Evolutionary conservation across 2,329 filamentous ascomycete genomes (phyloP).

Genomic region (Endocalyx cinctus): DNA sequence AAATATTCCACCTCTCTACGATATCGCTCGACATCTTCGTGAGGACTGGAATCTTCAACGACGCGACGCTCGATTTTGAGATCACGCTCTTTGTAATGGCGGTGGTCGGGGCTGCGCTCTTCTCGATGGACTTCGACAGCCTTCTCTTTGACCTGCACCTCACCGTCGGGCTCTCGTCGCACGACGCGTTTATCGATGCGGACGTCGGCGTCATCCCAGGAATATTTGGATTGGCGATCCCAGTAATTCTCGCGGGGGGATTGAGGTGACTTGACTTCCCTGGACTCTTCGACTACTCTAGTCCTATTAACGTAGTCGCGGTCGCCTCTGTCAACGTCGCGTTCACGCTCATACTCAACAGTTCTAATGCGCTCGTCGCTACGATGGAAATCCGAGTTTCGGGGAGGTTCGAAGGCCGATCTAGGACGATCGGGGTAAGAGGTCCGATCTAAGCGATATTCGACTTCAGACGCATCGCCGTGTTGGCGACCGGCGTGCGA

Average conservation of each 20-base stretch:
- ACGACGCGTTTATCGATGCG: slow-evolving; percentile 38
- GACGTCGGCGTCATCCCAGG: slow-evolving; percentile 34
- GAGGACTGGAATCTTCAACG: slow-evolving; percentile 20
- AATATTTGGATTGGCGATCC: slow-evolving; percentile 34
- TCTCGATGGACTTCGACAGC: slow-evolving; percentile 36
- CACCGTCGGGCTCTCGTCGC: slow-evolving; percentile 39
- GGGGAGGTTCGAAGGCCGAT: slow-evolving; percentile 42
- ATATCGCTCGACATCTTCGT: slow-evolving; percentile 51
- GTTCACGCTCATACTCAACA: slow-evolving; percentile 21
- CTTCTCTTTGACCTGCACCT: slow-evolving; percentile 51
- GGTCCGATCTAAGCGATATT: slow-evolving; percentile 34
- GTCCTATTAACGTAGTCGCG: slow-evolving; percentile 19
- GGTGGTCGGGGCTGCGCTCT: slow-evolving; percentile 17
- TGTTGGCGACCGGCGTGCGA: slow-evolving; percentile 14
- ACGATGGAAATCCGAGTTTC: slow-evolving; percentile 27
- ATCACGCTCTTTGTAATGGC: slow-evolving; percentile 24
- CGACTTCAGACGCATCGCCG: slow-evolving; percentile 19
- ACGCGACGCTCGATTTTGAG: slow-evolving; percentile 26
- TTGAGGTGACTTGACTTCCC: slow-evolving; percentile 24
- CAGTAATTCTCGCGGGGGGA: slow-evolving; percentile 38
- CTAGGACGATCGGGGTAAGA: slow-evolving; percentile 46
- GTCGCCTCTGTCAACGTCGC: slow-evolving; percentile 18
- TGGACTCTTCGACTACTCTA: slow-evolving; percentile 38
- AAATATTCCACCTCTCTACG: slow-evolving; percentile 61
- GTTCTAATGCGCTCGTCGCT: slow-evolving; percentile 20